Evolutionary conservation across 331 rosid species (phyloP).

Genomic region (Quercus tomentella): DNA sequence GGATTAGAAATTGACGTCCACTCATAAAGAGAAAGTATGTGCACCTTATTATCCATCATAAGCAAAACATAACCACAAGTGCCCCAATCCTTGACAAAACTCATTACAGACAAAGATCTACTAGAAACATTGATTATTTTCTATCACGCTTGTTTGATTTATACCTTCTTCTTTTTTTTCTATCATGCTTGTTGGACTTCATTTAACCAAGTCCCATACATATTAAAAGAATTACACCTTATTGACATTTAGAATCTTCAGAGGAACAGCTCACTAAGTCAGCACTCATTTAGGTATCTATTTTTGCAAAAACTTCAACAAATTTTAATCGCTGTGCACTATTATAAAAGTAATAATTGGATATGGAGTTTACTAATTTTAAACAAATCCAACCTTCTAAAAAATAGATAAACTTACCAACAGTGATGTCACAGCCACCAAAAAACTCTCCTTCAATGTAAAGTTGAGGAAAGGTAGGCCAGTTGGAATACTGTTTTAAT

Average conservation of each 20-base stretch:
- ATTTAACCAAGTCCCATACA: conserved; percentile 9
- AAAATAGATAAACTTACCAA: conserved; percentile 49
- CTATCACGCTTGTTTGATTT: no score
- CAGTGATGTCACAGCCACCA: conserved; percentile 97
- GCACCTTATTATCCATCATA: no score
- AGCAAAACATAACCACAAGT: no score
- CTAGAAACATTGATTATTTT: no score
- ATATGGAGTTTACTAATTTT: background rate
- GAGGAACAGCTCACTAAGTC: background rate
- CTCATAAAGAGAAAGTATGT: no score
- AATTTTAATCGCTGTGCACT: background rate
- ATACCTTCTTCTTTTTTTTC: background rate
- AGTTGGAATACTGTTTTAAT: conserved; percentile 73
- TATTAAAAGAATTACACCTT: background rate
- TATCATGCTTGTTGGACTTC: background rate
- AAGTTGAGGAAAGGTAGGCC: conserved; percentile 99
- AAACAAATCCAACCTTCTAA: background rate
- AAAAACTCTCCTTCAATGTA: conserved; percentile 95
- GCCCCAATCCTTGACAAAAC: no score
- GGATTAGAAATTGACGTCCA: no score
- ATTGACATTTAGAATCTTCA: background rate
- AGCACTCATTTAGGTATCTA: background rate
- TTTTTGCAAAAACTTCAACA: background rate
- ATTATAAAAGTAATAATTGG: background rate
- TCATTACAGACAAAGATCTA: no score